phyloP scores from a whole-genome alignment of 1,139 yeast species.

The Protomyces gravidus region DNA sequence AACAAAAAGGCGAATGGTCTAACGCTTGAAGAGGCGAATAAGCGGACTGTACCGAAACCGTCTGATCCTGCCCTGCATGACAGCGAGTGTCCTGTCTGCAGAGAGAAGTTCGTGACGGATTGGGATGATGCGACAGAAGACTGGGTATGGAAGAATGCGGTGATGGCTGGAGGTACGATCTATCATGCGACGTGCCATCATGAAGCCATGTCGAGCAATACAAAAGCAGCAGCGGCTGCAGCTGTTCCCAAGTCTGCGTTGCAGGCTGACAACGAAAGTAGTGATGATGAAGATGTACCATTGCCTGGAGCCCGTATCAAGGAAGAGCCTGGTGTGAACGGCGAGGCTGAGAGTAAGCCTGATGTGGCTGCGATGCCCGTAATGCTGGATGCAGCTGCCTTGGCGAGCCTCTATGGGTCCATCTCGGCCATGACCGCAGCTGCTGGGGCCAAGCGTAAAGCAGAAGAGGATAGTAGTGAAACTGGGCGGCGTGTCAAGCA shows the following conservation, averaged over 20 bases:
- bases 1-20: slow-evolving; percentile 17
- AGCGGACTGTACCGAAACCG: slow-evolving; percentile 54
- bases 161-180: slow-evolving; percentile 62
- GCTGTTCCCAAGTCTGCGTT: background rate
- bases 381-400: background rate
- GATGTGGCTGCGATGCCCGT: background rate
- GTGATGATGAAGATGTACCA: slow-evolving; percentile 7
- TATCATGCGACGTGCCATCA: slow-evolving; percentile 79
- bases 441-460: slow-evolving; percentile 7
- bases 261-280: background rate
- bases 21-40: slow-evolving; percentile 4
- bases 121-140: slow-evolving; percentile 89
- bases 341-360: background rate
- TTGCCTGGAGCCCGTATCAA: slow-evolving; percentile 3
- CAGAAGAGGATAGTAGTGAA: slow-evolving; percentile 6
- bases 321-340: background rate
- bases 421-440: background rate
- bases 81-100: slow-evolving; percentile 78
- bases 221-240: background rate
- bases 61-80: slow-evolving; percentile 62
- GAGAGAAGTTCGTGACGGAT: slow-evolving; percentile 70
- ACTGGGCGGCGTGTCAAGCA: slow-evolving; percentile 21
- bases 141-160: slow-evolving; percentile 90
- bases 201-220: slow-evolving; percentile 50
- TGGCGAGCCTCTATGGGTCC: background rate